Conservation (phyloP, 192 early-diverging fungal genomes). For the Gonapodya sp. region DNA sequence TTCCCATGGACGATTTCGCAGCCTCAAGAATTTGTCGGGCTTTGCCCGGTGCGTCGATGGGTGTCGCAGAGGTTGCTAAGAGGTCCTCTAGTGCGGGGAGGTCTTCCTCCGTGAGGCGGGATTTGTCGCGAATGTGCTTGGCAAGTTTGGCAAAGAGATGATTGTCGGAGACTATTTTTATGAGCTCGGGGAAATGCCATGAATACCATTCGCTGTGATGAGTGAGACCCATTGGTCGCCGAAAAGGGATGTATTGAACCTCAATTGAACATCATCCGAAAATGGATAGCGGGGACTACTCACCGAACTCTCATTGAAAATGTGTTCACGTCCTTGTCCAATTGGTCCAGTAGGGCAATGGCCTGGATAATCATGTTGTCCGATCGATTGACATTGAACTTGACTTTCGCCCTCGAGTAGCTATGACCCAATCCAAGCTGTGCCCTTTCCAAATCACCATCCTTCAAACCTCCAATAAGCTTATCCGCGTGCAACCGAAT, state of each 20-base stretch:
- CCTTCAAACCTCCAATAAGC: conserved; percentile 79
- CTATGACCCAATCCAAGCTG: conserved; percentile 97
- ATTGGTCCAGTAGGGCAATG: conserved; percentile 88
- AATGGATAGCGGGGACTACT: conserved; percentile 14
- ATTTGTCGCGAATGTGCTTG: conserved; percentile 89
- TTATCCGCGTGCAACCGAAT: conserved; percentile 85
- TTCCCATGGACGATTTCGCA: conserved; percentile 93
- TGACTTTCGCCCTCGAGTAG: conserved; percentile 97
- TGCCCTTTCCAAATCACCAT: conserved; percentile 83
- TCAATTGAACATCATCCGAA: conserved; percentile 21
- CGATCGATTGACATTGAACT: conserved; percentile 98
- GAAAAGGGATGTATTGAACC: neutral
- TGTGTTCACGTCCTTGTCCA: conserved; percentile 98
- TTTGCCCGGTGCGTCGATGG: conserved; percentile 61
- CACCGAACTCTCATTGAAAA: conserved; percentile 88
- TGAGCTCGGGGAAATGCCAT: conserved; percentile 99
- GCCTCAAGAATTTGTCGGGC: conserved; percentile 88
- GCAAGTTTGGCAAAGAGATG: conserved; percentile 81
- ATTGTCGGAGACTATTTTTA: conserved; percentile 93
- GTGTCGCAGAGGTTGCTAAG: neutral
- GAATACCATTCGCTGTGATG: conserved; percentile 90
- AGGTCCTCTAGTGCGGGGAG: conserved; percentile 74
- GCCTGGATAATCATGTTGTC: conserved; percentile 99
- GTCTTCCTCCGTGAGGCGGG: conserved; percentile 61
- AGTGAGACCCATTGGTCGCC: no score